Conservation (phyloP, 2,329 filamentous ascomycete genomes). For the Alternaria infectoria region DNA sequence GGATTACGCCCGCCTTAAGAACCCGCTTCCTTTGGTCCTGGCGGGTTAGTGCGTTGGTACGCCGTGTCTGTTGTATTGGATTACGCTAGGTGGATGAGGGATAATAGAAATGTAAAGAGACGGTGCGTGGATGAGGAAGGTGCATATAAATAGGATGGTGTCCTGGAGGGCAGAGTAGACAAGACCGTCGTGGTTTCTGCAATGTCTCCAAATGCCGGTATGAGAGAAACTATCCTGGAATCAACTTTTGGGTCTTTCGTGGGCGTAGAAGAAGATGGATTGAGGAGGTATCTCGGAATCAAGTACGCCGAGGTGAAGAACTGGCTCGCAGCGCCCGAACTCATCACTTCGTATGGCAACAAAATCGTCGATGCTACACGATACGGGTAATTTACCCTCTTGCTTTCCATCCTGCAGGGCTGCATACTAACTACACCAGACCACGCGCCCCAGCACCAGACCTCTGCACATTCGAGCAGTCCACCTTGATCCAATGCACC, state of each 20-base stretch:
- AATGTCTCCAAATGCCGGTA: not conserved
- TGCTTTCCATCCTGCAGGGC: not conserved
- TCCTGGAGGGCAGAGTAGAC: too few species aligned
- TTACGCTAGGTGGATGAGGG: not conserved
- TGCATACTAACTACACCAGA: constrained; percentile 5
- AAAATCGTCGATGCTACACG: constrained; percentile 34
- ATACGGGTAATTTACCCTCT: constrained; percentile 29
- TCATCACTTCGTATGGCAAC: constrained; percentile 24
- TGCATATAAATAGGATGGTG: too few species aligned
- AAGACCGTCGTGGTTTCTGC: not conserved
- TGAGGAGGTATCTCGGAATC: constrained; percentile 40
- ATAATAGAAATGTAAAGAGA: not conserved
- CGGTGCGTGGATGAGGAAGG: too few species aligned
- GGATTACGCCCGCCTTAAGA: not conserved
- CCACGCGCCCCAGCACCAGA: constrained; percentile 24
- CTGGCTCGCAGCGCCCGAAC: constrained; percentile 37
- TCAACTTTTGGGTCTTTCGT: constrained; percentile 18
- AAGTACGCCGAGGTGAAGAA: constrained; percentile 43
- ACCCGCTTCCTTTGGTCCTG: not conserved
- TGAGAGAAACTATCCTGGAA: not conserved
- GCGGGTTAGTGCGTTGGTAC: not conserved
- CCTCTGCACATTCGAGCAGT: constrained; percentile 25
- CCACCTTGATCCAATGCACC: constrained; percentile 27
- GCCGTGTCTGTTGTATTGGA: not conserved
- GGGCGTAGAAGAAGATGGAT: constrained; percentile 16